Conservation (phyloP, 208 protist species). For the Blastocrithidia nonstop region DNA sequence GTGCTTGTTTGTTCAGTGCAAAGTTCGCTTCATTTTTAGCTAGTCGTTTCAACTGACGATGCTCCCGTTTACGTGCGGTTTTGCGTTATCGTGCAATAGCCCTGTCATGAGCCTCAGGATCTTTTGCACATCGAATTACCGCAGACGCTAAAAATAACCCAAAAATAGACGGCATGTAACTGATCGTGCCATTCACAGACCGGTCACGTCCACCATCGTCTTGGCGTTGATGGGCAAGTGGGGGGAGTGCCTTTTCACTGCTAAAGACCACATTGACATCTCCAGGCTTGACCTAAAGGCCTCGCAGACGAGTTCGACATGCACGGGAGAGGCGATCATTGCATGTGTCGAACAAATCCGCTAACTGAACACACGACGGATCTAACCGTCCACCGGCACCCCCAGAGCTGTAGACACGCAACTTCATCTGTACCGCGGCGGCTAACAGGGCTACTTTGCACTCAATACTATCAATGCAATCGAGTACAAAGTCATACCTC, state of each 20-base stretch:
- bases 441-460: constrained; percentile 76
- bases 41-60: constrained; percentile 11
- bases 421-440: constrained; percentile 23
- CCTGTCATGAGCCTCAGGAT: constrained; percentile 25
- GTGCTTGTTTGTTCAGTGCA: too few species aligned
- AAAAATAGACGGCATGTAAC: constrained; percentile 82
- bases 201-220: constrained; percentile 59
- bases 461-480: constrained; percentile 85
- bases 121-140: constrained; percentile 46
- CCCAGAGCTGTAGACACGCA: constrained; percentile 60
- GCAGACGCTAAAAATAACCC: constrained; percentile 61
- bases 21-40: constrained; percentile 3
- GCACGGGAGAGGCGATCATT: constrained; percentile 56
- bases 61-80: constrained; percentile 8
- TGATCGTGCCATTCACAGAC: constrained; percentile 79
- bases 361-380: constrained; percentile 29
- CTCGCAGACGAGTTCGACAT: constrained; percentile 50
- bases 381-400: constrained; percentile 77
- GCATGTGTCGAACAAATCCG: constrained; percentile 66
- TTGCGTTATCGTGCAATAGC: constrained; percentile 19
- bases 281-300: constrained; percentile 29
- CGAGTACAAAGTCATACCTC: constrained; percentile 71
- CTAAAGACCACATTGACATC: constrained; percentile 54
- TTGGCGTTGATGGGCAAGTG: constrained; percentile 67
- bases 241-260: constrained; percentile 26